Conservation (phyloP, 305 asterid species). For the Andrographis paniculata region DNA sequence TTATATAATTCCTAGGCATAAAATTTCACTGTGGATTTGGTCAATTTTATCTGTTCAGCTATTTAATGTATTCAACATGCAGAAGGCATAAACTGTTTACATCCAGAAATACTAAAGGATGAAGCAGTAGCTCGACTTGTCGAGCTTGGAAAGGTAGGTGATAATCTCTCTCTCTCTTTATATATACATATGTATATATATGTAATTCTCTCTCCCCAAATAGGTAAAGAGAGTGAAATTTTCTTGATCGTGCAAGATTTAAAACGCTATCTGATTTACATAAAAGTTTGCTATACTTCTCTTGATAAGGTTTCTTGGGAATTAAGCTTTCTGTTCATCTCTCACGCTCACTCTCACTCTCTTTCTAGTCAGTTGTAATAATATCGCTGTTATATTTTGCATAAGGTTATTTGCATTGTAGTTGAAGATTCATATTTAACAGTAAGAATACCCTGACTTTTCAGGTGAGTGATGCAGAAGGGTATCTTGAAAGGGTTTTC, state of each 20-base stretch:
- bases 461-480: constrained; percentile 90
- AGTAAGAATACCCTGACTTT: constrained; percentile 8
- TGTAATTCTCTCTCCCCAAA: no score
- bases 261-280: constrained; percentile 4
- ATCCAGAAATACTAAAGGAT: constrained; percentile 54
- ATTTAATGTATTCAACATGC: constrained; percentile 31
- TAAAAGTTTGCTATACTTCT: neutral
- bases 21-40: no score
- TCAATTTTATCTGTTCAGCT: no score
- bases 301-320: neutral
- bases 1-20: no score
- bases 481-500: constrained; percentile 86
- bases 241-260: constrained; percentile 5
- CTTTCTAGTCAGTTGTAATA: neutral
- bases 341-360: constrained; percentile 1
- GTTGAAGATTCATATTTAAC: constrained; percentile 5
- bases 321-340: neutral
- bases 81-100: constrained; percentile 29
- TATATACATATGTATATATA: no score
- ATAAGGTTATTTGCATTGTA: neutral
- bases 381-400: neutral
- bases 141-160: constrained; percentile 78
- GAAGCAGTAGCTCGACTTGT: constrained; percentile 74
- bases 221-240: constrained; percentile 8
- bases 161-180: constrained; percentile 13